Percentiles rank a stretch among this genome's conserved stretches.
These are phyloP conservation scores for Pestalotiopsis sp. DNA, from an alignment of 2,329 filamentous ascomycete genomes.

Conservation along the genomic window DNA sequence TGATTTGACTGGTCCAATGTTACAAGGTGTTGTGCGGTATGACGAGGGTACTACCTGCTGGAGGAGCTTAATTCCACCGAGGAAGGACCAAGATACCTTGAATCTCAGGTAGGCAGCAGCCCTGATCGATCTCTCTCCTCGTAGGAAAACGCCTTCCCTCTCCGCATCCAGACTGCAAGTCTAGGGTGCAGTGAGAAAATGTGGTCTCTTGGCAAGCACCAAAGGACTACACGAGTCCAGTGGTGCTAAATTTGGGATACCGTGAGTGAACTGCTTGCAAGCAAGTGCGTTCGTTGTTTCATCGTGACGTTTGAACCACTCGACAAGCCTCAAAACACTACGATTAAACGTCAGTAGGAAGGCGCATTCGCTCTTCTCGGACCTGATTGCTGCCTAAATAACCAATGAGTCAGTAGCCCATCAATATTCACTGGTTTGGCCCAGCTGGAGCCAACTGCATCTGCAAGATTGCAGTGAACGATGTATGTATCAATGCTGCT, in stretches of 20 bases:
- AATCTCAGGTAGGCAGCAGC: not conserved
- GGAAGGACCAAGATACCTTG: not conserved
- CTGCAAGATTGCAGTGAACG: slow-evolving; percentile 13
- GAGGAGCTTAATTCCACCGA: not conserved
- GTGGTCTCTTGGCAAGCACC: slow-evolving; percentile 27
- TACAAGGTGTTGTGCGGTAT: not conserved
- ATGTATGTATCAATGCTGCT: slow-evolving; percentile 16
- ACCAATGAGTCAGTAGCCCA: not conserved
- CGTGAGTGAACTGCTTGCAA: not conserved
- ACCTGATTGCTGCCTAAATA: not conserved
- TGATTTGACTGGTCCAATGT: not conserved
- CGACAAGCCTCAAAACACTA: not conserved
- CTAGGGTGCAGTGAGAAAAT: slow-evolving; percentile 57
- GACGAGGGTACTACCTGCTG: not conserved
- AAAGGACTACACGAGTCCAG: slow-evolving; percentile 13
- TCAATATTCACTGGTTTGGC: not conserved
- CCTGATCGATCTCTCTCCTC: not conserved
- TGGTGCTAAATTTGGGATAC: not conserved
- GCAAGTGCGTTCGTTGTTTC: not conserved
- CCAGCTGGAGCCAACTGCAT: slow-evolving; percentile 7
- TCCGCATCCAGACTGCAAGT: slow-evolving; percentile 51
- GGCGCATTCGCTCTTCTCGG: not conserved
- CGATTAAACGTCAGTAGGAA: not conserved
- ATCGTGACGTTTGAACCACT: not conserved
- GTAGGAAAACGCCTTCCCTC: slow-evolving; percentile 39